phyloP scores from a whole-genome alignment of 2,329 filamentous ascomycete species.

The Paracoccidioides brasiliensis region DNA sequence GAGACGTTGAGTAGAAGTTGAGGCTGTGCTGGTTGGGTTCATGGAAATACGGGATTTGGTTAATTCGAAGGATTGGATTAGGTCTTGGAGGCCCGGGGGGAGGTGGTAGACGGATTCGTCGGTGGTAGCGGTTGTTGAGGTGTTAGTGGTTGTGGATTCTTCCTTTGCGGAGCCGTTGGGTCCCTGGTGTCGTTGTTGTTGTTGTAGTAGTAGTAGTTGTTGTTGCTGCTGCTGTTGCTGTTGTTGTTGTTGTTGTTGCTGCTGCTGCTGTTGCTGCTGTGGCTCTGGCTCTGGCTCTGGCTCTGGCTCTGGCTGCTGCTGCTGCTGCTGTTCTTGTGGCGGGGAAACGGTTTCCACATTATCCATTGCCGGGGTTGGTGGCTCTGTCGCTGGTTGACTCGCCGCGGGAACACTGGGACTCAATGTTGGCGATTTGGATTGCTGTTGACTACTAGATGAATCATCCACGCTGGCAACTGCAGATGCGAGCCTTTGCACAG shows the following conservation, averaged over 20 bases:
- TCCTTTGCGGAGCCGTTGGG: conserved; percentile 43
- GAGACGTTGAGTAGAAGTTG: conserved; percentile 57
- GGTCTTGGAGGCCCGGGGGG: conserved; percentile 73
- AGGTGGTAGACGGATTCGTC: conserved; percentile 88
- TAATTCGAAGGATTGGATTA: conserved; percentile 80
- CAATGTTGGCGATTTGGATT: conserved; percentile 41
- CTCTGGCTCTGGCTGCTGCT: too few relatives aligned
- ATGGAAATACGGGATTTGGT: conserved; percentile 57
- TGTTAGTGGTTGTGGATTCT: conserved; percentile 29
- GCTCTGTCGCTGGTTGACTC: conserved; percentile 27
- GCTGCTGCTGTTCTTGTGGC: conserved; percentile 14
- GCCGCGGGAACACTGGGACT: conserved; percentile 33
- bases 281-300: too few relatives aligned
- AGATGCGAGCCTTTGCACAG: conserved; percentile 27
- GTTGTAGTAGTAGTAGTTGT: too few relatives aligned
- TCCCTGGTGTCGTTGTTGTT: not conserved
- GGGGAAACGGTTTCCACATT: conserved; percentile 27
- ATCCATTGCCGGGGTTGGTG: conserved; percentile 35
- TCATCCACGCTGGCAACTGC: conserved; percentile 31
- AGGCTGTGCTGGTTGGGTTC: conserved; percentile 25
- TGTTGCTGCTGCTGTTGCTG: not conserved
- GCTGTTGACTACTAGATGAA: conserved; percentile 24
- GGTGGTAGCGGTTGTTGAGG: conserved; percentile 25
- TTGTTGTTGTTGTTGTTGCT: conserved; percentile 17
- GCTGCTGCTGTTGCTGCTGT: not conserved